Evolutionary conservation across 148 eudicot genomes (phyloP).

Genomic region (Rhododendron kiyosumense): DNA sequence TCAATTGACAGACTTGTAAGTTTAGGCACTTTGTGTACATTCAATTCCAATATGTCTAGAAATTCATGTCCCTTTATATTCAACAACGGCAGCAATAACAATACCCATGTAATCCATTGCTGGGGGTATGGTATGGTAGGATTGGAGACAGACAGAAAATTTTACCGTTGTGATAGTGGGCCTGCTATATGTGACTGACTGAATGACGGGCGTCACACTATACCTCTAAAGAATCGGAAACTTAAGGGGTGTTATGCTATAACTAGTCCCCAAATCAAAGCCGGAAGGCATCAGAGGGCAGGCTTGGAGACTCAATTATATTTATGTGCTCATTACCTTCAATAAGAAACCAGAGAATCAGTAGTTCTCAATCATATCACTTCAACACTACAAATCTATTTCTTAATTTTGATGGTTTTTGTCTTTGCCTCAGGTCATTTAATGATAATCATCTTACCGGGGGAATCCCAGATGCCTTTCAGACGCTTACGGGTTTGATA

Average conservation of each 20-base stretch:
- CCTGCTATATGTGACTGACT: background rate
- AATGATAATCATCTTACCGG: constrained; percentile 67
- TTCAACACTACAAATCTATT: background rate
- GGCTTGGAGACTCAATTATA: background rate
- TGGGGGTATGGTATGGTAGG: background rate
- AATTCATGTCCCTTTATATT: background rate
- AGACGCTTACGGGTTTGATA: constrained; percentile 45
- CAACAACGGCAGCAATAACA: background rate
- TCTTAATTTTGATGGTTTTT: background rate
- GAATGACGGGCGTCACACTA: too few species aligned
- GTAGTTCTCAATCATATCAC: background rate
- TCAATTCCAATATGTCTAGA: too few species aligned
- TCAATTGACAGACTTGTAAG: constrained; percentile 81
- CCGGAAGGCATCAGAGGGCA: background rate
- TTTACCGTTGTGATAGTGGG: background rate
- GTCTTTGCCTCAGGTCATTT: constrained; percentile 45
- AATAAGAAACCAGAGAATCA: background rate
- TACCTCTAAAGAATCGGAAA: too few species aligned
- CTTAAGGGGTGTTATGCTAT: too few species aligned
- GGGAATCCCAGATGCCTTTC: constrained; percentile 73
- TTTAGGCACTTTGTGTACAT: background rate
- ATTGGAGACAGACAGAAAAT: background rate
- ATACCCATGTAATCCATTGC: background rate
- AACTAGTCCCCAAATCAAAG: background rate
- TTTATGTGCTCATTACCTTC: background rate